Conservation (phyloP, 768 basidiomycete species). For the Mycena indigotica region DNA sequence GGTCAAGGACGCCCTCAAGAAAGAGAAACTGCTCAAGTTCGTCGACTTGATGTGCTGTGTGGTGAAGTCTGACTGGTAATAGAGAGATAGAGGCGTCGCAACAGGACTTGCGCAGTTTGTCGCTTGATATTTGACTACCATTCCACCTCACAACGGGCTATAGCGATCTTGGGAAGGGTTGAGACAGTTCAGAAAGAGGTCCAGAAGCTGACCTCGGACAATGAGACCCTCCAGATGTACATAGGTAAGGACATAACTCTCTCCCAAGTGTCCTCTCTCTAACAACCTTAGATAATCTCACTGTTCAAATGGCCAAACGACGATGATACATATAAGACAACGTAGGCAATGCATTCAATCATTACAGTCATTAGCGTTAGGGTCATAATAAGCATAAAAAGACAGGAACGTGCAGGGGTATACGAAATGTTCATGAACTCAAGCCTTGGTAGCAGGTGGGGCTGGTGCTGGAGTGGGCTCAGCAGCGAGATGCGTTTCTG, state of each 20-base stretch:
- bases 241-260: constrained; percentile 37
- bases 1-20: constrained; percentile 74
- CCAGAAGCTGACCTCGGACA: constrained; percentile 78
- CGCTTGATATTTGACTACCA: background rate
- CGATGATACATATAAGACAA: constrained; percentile 48
- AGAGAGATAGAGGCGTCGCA: constrained; percentile 80
- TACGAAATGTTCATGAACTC: background rate
- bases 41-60: too few species aligned
- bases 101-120: constrained; percentile 73
- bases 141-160: constrained; percentile 4
- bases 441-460: background rate
- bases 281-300: constrained; percentile 62
- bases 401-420: background rate
- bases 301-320: constrained; percentile 82
- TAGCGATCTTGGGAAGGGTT: constrained; percentile 71
- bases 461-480: background rate
- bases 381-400: background rate
- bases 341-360: background rate
- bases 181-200: constrained; percentile 74
- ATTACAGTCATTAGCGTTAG: background rate
- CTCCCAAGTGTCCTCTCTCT: background rate
- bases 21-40: constrained; percentile 78
- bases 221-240: constrained; percentile 84
- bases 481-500: background rate
- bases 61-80: constrained; percentile 5